Evolutionary conservation across 257 asterid species (phyloP).

Genomic region (Eucommia ulmoides): DNA sequence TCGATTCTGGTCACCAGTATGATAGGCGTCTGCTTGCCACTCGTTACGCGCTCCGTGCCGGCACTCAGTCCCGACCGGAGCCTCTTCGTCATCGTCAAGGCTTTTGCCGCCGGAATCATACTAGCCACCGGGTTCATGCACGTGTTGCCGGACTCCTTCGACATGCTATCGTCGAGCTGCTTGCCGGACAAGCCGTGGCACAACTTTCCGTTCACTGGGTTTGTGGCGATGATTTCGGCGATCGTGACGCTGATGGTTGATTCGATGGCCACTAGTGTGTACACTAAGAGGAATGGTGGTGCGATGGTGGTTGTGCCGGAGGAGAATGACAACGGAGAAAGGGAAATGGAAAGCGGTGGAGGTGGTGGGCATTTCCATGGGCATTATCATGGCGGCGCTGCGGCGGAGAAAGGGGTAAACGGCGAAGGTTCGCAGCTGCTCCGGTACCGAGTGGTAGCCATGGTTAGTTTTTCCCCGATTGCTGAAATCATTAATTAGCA

Average conservation of each 20-base stretch:
- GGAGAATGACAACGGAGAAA: no score
- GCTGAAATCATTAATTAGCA: no score
- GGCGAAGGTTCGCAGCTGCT: no score
- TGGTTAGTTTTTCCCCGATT: no score
- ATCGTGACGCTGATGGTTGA: conserved; percentile 11
- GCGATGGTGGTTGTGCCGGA: no score
- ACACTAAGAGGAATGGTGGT: conserved; percentile 3
- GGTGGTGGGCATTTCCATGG: no score
- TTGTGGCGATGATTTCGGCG: conserved; percentile 12
- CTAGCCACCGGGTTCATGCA: no score
- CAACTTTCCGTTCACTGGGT: conserved; percentile 15
- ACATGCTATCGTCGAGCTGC: conserved; percentile 14
- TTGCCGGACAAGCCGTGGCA: conserved; percentile 14
- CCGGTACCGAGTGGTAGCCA: no score
- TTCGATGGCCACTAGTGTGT: conserved; percentile 11
- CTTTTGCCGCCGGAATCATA: conserved; percentile 26
- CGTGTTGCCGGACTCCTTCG: conserved; percentile 18
- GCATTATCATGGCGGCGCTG: no score
- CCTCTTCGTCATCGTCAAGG: conserved; percentile 19
- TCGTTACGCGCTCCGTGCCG: conserved; percentile 11
- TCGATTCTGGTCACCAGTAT: conserved; percentile 9
- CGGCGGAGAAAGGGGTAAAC: no score
- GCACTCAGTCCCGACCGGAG: conserved; percentile 11
- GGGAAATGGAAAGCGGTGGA: no score
- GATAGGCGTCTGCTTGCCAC: conserved; percentile 12